Base-by-base conservation (phyloP, 148 eudicot species). In the Pouteria glomerata region DNA sequence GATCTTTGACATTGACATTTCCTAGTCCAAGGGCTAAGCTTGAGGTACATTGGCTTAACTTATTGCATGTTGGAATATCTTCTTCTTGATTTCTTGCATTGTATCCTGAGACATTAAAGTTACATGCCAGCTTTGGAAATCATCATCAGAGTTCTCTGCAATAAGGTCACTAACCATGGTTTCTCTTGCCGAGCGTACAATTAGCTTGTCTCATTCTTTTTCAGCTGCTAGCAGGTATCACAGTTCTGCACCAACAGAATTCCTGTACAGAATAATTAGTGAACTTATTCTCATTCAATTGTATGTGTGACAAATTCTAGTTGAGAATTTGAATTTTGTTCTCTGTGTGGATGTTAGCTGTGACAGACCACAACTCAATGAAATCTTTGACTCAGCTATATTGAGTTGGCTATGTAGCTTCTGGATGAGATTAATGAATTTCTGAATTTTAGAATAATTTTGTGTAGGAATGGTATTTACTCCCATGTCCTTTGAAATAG, bases 91-190 rank as follows among this genome's bases (percentile, higher is more conserved):
- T 39, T 65, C 39, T 59, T 70, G 45, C 11, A 44, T 42, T 74
- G 29, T 39, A 29, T 61, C 53, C 82, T 87, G 70, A 84, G 31
- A 71, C 51, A 68, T 71, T 57, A 8, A 41, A 65, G 66, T 84
- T n/a, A n/a, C n/a, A n/a, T n/a, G 88, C 75, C 92, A 96, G 99
- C 90, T 96, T 73, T 96, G 99, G 99, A 90, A 85, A 87, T 90
- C 92, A 68, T 92, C 98, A 63, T 76, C 97, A 50, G 97, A 92
- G 84, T 96, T 92, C 81, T 85, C 89, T 87, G 97, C 99, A 69
- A 66, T 90, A 84, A 85, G 99, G 74, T 88, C 99, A 47, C 82
- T 96, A 77, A 84, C 91, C 45, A 88, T 92, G 87, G 87, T 92
- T 71, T 88, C 99, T 78, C 89, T 95, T 65, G 93, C 92, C 35